A percentile compares a stretch with the other conserved stretches of the same genome.
phyloP scores from a whole-genome alignment of 1,284 basidiomycete species.

The Sporisorium exsertum region DNA sequence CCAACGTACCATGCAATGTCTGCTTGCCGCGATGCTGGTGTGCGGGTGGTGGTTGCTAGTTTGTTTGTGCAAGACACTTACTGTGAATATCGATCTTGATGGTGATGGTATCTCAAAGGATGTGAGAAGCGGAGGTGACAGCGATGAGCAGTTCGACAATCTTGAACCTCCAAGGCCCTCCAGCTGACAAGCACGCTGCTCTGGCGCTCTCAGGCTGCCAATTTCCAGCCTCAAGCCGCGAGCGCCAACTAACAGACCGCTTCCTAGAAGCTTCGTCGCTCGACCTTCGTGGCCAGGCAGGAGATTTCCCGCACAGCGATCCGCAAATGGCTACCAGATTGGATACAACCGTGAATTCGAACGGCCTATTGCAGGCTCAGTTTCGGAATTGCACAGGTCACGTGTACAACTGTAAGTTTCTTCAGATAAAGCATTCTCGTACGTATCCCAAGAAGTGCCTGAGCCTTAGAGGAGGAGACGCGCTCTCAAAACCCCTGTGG shows the following conservation, averaged over 20 bases:
- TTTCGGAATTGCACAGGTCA: background rate
- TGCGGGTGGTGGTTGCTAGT: slow-evolving; percentile 10
- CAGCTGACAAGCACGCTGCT: background rate
- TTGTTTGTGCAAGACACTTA: slow-evolving; percentile 25
- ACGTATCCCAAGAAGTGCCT: background rate
- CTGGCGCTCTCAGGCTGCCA: background rate
- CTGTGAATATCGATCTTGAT: slow-evolving; percentile 54
- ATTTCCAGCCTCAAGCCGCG: background rate
- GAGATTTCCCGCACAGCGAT: background rate
- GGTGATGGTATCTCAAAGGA: slow-evolving; percentile 50
- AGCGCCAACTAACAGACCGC: background rate
- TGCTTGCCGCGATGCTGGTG: slow-evolving; percentile 7
- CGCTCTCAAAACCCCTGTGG: too few relatives aligned
- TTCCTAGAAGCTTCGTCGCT: background rate
- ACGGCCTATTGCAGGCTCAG: background rate
- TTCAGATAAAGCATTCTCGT: background rate
- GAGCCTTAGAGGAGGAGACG: background rate
- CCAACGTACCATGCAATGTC: slow-evolving; percentile 3
- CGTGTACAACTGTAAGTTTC: slow-evolving; percentile 23
- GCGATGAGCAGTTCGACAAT: slow-evolving; percentile 7
- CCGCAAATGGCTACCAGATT: background rate
- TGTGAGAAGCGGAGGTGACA: slow-evolving; percentile 17
- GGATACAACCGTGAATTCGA: background rate
- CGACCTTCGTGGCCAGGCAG: background rate
- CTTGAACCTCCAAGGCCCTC: slow-evolving; percentile 2